Evolutionary conservation across 805 yeast species (phyloP).

Genomic region (Saturnispora bothae): DNA sequence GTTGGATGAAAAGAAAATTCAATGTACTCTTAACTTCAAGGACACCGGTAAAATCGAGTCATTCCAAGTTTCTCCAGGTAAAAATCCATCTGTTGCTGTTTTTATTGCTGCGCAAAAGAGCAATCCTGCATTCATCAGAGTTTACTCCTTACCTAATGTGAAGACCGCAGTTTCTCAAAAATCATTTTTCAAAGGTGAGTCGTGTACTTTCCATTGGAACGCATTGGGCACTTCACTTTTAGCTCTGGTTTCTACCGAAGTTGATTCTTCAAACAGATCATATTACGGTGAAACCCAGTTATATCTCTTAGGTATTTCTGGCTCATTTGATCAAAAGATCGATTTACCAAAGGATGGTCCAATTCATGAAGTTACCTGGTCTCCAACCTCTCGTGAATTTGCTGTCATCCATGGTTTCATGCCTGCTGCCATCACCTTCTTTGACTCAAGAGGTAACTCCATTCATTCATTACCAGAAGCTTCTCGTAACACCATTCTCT

Average conservation of each 20-base stretch:
- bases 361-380: conserved; percentile 95
- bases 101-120: conserved; percentile 82
- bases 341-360: conserved; percentile 89
- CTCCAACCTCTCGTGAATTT: conserved; percentile 91
- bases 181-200: conserved; percentile 90
- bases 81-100: conserved; percentile 80
- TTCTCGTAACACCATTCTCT: conserved; percentile 80
- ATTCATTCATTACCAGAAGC: conserved; percentile 76
- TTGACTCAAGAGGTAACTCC: conserved; percentile 86
- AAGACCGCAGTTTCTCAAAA: conserved; percentile 74
- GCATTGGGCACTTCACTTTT: conserved; percentile 85
- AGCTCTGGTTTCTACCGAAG: conserved; percentile 92
- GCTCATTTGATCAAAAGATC: conserved; percentile 83
- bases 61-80: conserved; percentile 75
- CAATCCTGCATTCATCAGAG: conserved; percentile 79
- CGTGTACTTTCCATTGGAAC: conserved; percentile 90
- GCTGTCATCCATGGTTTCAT: conserved; percentile 95
- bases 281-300: conserved; percentile 95
- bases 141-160: conserved; percentile 71
- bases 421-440: conserved; percentile 94
- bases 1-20: conserved; percentile 35
- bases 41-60: conserved; percentile 36
- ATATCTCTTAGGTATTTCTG: conserved; percentile 84
- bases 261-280: conserved; percentile 85
- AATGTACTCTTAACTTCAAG: conserved; percentile 47